Percentiles rank a stretch among this genome's conserved stretches.
These are phyloP conservation scores for Tricholoma flavovirens DNA, from an alignment of 768 basidiomycete species.

Conservation along the genomic window DNA sequence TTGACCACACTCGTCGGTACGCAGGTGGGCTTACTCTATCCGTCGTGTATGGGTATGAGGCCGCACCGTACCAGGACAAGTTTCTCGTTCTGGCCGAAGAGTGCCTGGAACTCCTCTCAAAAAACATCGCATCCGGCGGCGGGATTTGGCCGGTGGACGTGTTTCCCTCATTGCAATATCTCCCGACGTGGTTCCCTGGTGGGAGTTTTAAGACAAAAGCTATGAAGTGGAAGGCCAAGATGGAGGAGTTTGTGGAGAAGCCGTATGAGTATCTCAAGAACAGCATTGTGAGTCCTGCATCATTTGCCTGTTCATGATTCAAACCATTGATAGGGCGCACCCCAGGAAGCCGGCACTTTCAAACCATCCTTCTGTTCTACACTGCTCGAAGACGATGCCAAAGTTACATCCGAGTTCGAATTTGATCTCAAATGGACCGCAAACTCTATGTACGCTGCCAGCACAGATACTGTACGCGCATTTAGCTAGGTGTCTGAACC, in stretches of 20 bases:
- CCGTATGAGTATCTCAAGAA: constrained; percentile 57
- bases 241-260: constrained; percentile 58
- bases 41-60: constrained; percentile 60
- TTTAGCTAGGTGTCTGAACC: background rate
- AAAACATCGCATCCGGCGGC: constrained; percentile 35
- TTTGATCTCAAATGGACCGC: constrained; percentile 76
- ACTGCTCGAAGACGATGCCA: constrained; percentile 46
- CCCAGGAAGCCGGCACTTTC: constrained; percentile 36
- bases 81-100: constrained; percentile 38
- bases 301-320: background rate
- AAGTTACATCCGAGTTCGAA: constrained; percentile 39
- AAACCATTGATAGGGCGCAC: background rate
- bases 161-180: constrained; percentile 42
- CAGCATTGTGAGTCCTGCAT: constrained; percentile 41
- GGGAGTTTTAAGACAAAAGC: constrained; percentile 62
- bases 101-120: constrained; percentile 34
- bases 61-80: constrained; percentile 29
- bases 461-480: constrained; percentile 54
- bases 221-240: constrained; percentile 52
- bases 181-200: constrained; percentile 67
- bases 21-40: constrained; percentile 51
- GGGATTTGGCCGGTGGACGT: constrained; percentile 50
- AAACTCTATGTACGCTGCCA: constrained; percentile 75
- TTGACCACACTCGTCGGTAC: constrained; percentile 41
- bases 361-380: constrained; percentile 43